Conservation (phyloP, 2,329 filamentous ascomycete species). For the Didymellaceae sp. region DNA sequence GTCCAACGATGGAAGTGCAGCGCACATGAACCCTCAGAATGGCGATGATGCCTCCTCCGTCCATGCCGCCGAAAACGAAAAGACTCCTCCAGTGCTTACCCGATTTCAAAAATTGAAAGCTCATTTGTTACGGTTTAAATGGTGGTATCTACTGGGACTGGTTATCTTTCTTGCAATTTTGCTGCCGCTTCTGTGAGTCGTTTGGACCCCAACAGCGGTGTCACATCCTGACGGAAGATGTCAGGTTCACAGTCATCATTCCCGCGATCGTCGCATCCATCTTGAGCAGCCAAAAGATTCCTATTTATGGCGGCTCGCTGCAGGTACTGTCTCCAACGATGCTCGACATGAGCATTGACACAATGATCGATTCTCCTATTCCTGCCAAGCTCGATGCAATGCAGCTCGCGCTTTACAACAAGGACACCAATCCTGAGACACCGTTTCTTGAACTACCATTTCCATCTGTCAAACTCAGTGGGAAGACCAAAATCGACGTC, state of each 20-base stretch:
- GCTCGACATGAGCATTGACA: neutral
- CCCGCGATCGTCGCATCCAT: neutral
- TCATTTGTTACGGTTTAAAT: neutral
- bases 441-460: neutral
- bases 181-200: neutral
- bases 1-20: neutral
- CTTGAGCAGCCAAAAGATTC: neutral
- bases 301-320: neutral
- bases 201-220: neutral
- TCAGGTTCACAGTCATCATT: neutral
- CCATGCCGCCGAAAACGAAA: neutral
- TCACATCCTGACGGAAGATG: neutral
- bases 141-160: neutral
- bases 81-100: neutral
- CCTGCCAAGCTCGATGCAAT: neutral
- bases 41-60: neutral
- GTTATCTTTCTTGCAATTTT: neutral
- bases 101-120: neutral
- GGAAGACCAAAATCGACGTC: neutral
- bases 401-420: neutral
- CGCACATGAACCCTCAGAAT: neutral
- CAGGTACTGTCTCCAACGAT: neutral
- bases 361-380: neutral
- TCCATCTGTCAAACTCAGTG: neutral
- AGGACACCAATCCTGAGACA: neutral